A percentile compares a stretch with the other conserved stretches of the same genome.
Evolutionary conservation across 164 flowering plant genomes (phyloP).

Genomic region (Taxillus chinensis): DNA sequence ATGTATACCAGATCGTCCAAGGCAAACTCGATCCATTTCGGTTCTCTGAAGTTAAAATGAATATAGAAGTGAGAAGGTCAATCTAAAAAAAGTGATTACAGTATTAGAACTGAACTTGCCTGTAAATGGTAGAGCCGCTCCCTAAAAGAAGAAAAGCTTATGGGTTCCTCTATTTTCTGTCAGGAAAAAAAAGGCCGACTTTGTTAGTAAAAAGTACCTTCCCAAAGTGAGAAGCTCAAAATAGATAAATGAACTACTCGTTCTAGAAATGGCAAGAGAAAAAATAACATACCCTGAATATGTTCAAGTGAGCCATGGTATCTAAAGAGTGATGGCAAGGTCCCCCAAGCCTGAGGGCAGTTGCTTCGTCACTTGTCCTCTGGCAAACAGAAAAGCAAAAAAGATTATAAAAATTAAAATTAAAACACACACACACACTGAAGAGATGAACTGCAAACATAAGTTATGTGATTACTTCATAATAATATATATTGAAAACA

Average conservation of each 20-base stretch:
- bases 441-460: no score
- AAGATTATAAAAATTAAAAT: not conserved
- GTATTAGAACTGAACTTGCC: constrained; percentile 25
- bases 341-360: constrained; percentile 55
- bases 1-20: constrained; percentile 95
- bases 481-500: no score
- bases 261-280: no score
- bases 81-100: constrained; percentile 5
- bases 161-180: constrained; percentile 56
- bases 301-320: constrained; percentile 42
- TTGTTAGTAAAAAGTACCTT: not conserved
- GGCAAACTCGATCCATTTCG: constrained; percentile 71
- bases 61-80: constrained; percentile 10
- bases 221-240: no score
- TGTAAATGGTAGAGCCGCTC: constrained; percentile 75
- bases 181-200: constrained; percentile 5
- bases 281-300: constrained; percentile 28
- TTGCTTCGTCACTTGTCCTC: constrained; percentile 51
- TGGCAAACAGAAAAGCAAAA: constrained; percentile 14
- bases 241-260: no score
- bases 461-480: no score
- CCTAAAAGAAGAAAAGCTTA: constrained; percentile 59
- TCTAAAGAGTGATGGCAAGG: constrained; percentile 53
- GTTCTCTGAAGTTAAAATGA: constrained; percentile 44
- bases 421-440: no score